Evolutionary conservation across 2,329 filamentous ascomycete genomes (phyloP).

Genomic region (Cladorrhinum sp.): DNA sequence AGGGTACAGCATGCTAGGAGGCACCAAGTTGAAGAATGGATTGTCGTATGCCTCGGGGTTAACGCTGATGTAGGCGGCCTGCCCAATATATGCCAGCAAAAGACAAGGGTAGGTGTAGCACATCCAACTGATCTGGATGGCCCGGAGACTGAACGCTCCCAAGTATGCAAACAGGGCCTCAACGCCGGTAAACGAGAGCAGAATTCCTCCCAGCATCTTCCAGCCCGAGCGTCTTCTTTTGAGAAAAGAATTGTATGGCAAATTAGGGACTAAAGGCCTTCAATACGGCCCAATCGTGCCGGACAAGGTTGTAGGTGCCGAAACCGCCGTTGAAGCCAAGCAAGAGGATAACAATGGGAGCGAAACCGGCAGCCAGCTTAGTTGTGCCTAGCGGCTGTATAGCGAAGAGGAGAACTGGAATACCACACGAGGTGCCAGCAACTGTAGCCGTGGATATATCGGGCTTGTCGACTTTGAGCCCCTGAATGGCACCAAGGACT

Average conservation of each 20-base stretch:
- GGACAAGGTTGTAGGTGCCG: slow-evolving; percentile 60
- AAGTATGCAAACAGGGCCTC: slow-evolving; percentile 77
- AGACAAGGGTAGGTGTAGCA: slow-evolving; percentile 65
- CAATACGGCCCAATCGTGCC: slow-evolving; percentile 52
- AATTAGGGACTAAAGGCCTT: slow-evolving; percentile 58
- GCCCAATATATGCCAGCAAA: slow-evolving; percentile 65
- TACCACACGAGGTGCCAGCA: slow-evolving; percentile 62
- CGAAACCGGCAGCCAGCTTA: slow-evolving; percentile 59
- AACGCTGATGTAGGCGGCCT: slow-evolving; percentile 68
- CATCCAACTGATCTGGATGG: slow-evolving; percentile 73
- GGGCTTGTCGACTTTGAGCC: slow-evolving; percentile 55
- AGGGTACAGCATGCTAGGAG: slow-evolving; percentile 65
- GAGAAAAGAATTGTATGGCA: slow-evolving; percentile 58
- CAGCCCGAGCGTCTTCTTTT: slow-evolving; percentile 60
- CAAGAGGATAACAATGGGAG: slow-evolving; percentile 67
- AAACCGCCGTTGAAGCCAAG: slow-evolving; percentile 60
- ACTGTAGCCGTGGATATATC: slow-evolving; percentile 56
- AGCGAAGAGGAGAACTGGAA: slow-evolving; percentile 60
- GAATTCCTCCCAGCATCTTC: slow-evolving; percentile 65
- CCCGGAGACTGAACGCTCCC: slow-evolving; percentile 67
- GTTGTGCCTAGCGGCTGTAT: slow-evolving; percentile 64
- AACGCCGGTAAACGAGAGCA: slow-evolving; percentile 74
- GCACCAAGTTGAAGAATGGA: slow-evolving; percentile 70
- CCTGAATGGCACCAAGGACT: slow-evolving; percentile 67
- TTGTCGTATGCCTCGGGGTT: slow-evolving; percentile 58